phyloP scores from a whole-genome alignment of 495 filamentous ascomycete genomes.

The Echria macrotheca region DNA sequence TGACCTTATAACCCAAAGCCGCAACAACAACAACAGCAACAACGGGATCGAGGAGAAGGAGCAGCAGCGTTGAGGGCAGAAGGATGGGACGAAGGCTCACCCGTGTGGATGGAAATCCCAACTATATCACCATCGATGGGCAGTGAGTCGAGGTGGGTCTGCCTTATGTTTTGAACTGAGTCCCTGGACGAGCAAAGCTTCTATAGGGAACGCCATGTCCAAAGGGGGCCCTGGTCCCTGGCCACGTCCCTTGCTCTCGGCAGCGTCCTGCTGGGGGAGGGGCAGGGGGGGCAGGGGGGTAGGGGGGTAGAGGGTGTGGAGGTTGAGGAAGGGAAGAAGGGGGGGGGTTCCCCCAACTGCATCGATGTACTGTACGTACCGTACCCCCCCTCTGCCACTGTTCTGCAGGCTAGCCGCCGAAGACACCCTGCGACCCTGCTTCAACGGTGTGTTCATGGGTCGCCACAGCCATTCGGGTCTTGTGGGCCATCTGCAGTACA shows the following conservation, averaged over 20 bases:
- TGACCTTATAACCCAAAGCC: slow-evolving; percentile 10
- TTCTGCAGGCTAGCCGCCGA: slow-evolving; percentile 11
- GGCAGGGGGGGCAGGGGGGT: not conserved
- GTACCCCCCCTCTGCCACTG: not conserved
- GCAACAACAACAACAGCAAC: not conserved
- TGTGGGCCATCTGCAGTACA: not conserved
- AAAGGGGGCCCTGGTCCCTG: not conserved
- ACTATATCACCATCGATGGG: slow-evolving; percentile 2
- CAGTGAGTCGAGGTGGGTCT: not conserved
- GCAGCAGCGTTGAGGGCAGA: not conserved
- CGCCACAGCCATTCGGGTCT: slow-evolving; percentile 1
- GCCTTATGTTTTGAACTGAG: not conserved
- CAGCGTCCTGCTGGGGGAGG: not conserved
- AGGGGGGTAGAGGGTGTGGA: not conserved
- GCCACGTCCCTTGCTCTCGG: not conserved
- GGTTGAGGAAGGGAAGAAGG: not conserved
- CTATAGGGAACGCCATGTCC: not conserved
- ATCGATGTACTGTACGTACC: not conserved
- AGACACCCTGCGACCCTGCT: slow-evolving; percentile 2
- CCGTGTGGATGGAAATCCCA: not conserved
- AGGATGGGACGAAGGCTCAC: not conserved
- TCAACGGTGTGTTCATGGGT: slow-evolving; percentile 3
- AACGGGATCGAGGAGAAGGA: slow-evolving; percentile 1
- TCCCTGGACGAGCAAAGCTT: slow-evolving; percentile 5
- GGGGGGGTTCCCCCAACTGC: too few relatives aligned